phyloP scores from a whole-genome alignment of 2,329 filamentous ascomycete species.

The Hypoxylon sp. region DNA sequence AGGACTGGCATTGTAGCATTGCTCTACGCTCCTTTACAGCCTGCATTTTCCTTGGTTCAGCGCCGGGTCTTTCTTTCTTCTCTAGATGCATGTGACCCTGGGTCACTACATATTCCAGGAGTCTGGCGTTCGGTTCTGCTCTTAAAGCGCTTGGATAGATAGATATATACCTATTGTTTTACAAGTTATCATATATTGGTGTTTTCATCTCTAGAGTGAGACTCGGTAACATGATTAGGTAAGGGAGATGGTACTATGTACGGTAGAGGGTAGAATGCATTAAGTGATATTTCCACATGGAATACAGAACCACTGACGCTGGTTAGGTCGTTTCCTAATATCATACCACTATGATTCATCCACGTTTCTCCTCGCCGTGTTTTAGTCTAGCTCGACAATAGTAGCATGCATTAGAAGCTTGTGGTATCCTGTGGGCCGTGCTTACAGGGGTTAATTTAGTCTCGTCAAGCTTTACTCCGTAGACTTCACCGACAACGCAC shows the following conservation, averaged over 20 bases:
- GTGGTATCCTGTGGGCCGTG: conserved; percentile 9
- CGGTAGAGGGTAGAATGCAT: no score
- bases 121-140: conserved; percentile 26
- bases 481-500: conserved; percentile 27
- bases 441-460: conserved; percentile 20
- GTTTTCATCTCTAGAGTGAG: conserved; percentile 1
- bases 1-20: conserved; percentile 13
- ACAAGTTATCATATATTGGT: not conserved
- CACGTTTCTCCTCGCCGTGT: not conserved
- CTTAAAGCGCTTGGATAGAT: conserved; percentile 38
- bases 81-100: conserved; percentile 32
- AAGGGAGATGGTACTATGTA: not conserved
- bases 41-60: conserved; percentile 29
- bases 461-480: not conserved
- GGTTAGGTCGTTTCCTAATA: not conserved
- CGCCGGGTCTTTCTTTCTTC: conserved; percentile 6
- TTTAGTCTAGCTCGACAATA: conserved; percentile 1
- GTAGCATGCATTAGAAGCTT: not conserved
- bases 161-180: conserved; percentile 35
- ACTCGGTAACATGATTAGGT: conserved; percentile 16
- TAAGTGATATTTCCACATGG: conserved; percentile 8
- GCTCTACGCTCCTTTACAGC: conserved; percentile 30
- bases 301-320: conserved; percentile 10
- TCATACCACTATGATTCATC: conserved; percentile 22
- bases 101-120: conserved; percentile 36